A percentile compares a stretch with the other conserved stretches of the same genome.
Conservation (phyloP, 495 filamentous ascomycete genomes). For the Poronia punctata region DNA sequence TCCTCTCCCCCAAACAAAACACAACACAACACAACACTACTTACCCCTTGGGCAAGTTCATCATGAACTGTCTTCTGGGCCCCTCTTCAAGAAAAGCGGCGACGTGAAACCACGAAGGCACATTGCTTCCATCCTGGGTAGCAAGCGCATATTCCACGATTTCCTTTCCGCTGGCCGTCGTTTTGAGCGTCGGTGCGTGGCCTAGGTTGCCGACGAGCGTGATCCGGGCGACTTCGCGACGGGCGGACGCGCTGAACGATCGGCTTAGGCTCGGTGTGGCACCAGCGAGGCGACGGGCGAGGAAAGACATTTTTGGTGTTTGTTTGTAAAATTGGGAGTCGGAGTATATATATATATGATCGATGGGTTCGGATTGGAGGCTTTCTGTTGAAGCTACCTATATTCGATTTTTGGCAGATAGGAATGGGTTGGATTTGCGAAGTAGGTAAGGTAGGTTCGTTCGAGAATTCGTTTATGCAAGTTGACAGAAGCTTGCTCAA, state of each 20-base stretch:
- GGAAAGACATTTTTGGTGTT: constrained; percentile 25
- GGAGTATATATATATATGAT: neutral
- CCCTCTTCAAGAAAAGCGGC: constrained; percentile 55
- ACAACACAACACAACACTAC: constrained; percentile 19
- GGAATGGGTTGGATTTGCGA: too few relatives aligned
- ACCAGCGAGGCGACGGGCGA: constrained; percentile 30
- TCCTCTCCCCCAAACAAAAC: neutral
- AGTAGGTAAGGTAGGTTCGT: too few relatives aligned
- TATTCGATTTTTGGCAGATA: too few relatives aligned
- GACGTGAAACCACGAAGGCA: constrained; percentile 73
- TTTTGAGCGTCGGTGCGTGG: constrained; percentile 57
- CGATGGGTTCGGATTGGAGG: neutral
- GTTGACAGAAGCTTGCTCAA: too few relatives aligned
- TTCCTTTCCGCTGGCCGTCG: constrained; percentile 60
- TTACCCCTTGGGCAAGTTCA: constrained; percentile 72
- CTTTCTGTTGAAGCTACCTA: too few relatives aligned
- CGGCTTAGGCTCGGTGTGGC: constrained; percentile 37
- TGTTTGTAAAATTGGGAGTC: neutral
- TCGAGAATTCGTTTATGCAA: too few relatives aligned
- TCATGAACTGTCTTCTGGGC: constrained; percentile 55
- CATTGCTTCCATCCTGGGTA: constrained; percentile 52
- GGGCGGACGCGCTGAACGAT: constrained; percentile 47
- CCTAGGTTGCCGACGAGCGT: constrained; percentile 72
- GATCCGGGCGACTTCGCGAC: constrained; percentile 55
- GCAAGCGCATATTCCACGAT: constrained; percentile 62